Base-by-base conservation (phyloP, 805 yeast species). In the Gaillardinia entomophila region DNA sequence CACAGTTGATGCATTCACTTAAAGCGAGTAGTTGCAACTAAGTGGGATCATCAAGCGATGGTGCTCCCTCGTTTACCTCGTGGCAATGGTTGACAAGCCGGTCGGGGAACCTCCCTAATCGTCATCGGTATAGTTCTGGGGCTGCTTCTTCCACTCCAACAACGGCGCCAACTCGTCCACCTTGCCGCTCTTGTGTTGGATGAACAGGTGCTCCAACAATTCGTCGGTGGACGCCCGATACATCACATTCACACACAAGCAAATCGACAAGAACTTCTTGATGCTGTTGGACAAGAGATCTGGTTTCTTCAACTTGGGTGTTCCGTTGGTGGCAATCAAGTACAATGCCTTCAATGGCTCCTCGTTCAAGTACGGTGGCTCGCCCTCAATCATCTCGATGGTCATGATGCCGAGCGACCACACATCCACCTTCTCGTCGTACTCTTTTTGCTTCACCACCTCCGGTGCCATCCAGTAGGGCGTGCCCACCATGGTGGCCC, bases 401-500 rank as follows among this genome's bases (percentile, higher is more conserved):
- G 89, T 79, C 92, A 82, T 82, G 42, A 82, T 83, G 28, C 92
- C 92, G 37, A 82, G 59, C 3, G 86, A 78, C 92, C 92, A 82
- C 16, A 83, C 79, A 49, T 82, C 92, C 17, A 82, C 87, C 52
- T 83, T 83, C 32, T 82, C 85, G 30, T 82, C 92, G 49, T 82
- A 82, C 42, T 82, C 87, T 48, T 82, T 80, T 48, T 80, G 85
- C 45, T 76, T 77, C 25, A 82, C 88, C 28, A 82, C 88, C 56
- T 82, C 92, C 1, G 92, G 92, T 0, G 92, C 92, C 92, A 82
- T 82, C 92, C 92, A 82, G 57, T 82, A 82, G 7, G 92, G 90
- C 1, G 92, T 82, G 5, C 92, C 92, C 4, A 82, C 92, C 90
- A 82, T 82, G 3, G 92, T 82, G 19, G 87, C 84, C 38, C 92